A percentile compares a stretch with the other conserved stretches of the same genome.
Conservation (phyloP, 176 grass and related monocot genomes). For the Lolium rigidum region DNA sequence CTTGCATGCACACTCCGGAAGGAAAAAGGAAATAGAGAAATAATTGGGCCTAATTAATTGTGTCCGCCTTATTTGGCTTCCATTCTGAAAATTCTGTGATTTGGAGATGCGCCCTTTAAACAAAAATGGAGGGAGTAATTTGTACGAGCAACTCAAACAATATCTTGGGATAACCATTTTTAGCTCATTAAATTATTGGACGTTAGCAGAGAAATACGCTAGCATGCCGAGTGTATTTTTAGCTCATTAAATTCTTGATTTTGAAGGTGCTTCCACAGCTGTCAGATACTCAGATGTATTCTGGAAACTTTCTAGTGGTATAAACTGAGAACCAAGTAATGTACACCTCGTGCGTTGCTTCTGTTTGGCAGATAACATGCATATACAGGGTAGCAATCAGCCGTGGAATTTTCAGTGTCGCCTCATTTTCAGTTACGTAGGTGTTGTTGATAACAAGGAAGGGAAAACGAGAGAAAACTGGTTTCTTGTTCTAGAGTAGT, state of each 20-base stretch:
- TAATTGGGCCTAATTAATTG: no score
- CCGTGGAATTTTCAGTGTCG: constrained; percentile 34
- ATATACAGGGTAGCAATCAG: constrained; percentile 22
- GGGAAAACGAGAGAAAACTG: background rate
- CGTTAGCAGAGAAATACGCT: background rate
- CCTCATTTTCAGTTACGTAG: constrained; percentile 46
- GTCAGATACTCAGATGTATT: constrained; percentile 1
- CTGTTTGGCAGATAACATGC: constrained; percentile 8
- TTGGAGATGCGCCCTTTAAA: no score
- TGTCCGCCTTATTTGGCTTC: no score
- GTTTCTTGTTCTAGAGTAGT: constrained; percentile 16
- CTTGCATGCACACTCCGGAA: no score
- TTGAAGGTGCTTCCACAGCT: constrained; percentile 29
- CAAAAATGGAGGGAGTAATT: background rate
- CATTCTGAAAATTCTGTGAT: no score
- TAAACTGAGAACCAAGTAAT: constrained; percentile 16
- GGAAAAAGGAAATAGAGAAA: no score
- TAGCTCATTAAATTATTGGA: background rate
- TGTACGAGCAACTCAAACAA: background rate
- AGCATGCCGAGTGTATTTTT: background rate
- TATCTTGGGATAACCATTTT: constrained; percentile 30
- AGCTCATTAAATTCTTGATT: constrained; percentile 39
- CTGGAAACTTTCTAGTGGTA: background rate
- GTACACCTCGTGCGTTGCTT: constrained; percentile 15
- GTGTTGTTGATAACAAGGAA: constrained; percentile 46